Base-by-base conservation (phyloP, 1,284 basidiomycete genomes). In the Cutaneotrichosporon dermatis region DNA sequence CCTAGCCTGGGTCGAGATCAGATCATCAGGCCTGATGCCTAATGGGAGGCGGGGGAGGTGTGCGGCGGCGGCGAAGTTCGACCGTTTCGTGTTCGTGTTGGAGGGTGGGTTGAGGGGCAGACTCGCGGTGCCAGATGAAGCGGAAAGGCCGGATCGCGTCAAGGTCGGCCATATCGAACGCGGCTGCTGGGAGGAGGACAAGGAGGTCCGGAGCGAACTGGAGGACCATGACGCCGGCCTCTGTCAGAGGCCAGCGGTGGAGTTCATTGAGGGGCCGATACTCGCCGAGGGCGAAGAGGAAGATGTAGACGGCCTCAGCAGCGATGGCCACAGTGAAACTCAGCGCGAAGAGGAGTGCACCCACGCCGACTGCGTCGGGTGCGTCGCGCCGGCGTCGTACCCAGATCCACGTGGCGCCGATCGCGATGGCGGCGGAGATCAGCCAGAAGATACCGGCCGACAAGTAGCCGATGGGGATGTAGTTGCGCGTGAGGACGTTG, bases 401-500 rank as follows among this genome's bases (percentile, higher is more conserved):
- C 41, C 35, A 34, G 40, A 52, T 43, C 33, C 35, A n/a, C 7
- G 33, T 37, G 25, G 40, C 15, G 5, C 25, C 33, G 6, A 34
- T 12, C 2, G 13, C 33, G 12, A 52, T 34, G 12, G 51, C 51
- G 36, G 13, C 16, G 12, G 51, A 15, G 2, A 25, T 13, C 3
- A n/a, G 8, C 25, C 39, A 42, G 16, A 15, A 52, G 6, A 52
- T 15, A 3, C 12, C 40, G 3, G 51, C 40, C 8, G 51, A 39
- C 6, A 52, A 8, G 13, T 43, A 42, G 16, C 51, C 51, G 13
- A 52, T 10, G 1, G 51, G 51, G 25, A 52, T 25, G 33, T 52
- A 52, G 12, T n/a, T 35, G 25, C 41, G 51, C 5, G 51, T 52
- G 40, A 52, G 13, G 40, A 42, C 33, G 51, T 52, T 52, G 16